Evolutionary conservation across 2,329 filamentous ascomycete species (phyloP).

Genomic region (Macrophomina tecta): DNA sequence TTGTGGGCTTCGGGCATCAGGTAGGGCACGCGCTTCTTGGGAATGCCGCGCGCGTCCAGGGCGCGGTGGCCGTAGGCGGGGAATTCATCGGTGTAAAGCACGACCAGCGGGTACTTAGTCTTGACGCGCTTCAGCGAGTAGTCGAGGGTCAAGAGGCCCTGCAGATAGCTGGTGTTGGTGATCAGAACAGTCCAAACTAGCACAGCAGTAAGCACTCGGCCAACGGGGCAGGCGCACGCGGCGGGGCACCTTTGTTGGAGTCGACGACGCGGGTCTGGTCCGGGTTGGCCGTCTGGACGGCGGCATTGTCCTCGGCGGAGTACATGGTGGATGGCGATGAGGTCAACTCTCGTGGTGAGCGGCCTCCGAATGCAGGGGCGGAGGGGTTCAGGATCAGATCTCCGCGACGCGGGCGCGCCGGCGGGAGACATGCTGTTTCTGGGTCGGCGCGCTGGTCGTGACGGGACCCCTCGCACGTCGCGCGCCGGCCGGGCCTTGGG

Average conservation of each 20-base stretch:
- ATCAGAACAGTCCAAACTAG: constrained; percentile 87
- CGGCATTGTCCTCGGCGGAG: constrained; percentile 9
- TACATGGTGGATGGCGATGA: neutral
- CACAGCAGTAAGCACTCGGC: constrained; percentile 17
- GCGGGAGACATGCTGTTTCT: constrained; percentile 21
- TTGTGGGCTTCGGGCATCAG: constrained; percentile 69
- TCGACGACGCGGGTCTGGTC: constrained; percentile 37
- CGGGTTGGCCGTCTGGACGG: constrained; percentile 30
- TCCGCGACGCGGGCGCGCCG: constrained; percentile 19
- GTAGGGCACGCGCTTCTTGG: constrained; percentile 72
- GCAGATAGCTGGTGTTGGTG: constrained; percentile 81
- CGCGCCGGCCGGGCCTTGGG: neutral
- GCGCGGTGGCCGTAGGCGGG: constrained; percentile 71
- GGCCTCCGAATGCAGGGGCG: constrained; percentile 17
- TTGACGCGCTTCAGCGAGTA: constrained; percentile 71
- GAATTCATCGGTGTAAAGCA: constrained; percentile 81
- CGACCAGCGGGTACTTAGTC: constrained; percentile 78
- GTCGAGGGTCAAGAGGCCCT: constrained; percentile 81
- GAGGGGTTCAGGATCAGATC: constrained; percentile 22
- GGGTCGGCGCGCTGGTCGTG: constrained; percentile 17
- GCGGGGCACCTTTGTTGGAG: constrained; percentile 44
- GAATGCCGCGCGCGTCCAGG: constrained; percentile 72
- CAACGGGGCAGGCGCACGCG: neutral
- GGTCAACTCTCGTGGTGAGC: constrained; percentile 10
- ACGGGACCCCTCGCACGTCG: constrained; percentile 12